A percentile compares a stretch with the other conserved stretches of the same genome.
phyloP scores from a whole-genome alignment of 345 rosid genomes.

The Sisymbrium altissimum region DNA sequence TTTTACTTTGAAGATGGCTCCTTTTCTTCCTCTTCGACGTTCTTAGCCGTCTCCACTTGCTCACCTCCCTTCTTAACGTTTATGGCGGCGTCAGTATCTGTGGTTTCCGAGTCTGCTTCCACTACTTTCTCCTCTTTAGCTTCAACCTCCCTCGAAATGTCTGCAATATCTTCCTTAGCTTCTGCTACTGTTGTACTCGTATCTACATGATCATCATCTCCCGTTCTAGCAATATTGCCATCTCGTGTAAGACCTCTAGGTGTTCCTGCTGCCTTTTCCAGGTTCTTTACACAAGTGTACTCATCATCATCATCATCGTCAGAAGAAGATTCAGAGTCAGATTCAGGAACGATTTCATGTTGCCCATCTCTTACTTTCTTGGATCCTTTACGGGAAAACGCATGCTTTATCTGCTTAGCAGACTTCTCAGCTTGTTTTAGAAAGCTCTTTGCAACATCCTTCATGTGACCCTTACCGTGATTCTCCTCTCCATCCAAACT shows the following conservation, averaged over 20 bases:
- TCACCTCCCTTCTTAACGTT: conserved; percentile 21
- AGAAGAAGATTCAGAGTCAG: conserved; percentile 31
- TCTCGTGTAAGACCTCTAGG: conserved; percentile 31
- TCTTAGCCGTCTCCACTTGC: conserved; percentile 13
- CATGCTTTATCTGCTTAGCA: conserved; percentile 56
- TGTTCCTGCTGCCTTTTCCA: conserved; percentile 12
- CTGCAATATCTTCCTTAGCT: conserved; percentile 10
- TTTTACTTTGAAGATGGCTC: conserved; percentile 4
- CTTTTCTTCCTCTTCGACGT: conserved; percentile 6
- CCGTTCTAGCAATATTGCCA: conserved; percentile 30
- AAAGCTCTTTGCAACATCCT: conserved; percentile 57
- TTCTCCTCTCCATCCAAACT: conserved; percentile 37
- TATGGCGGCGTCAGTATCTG: background rate
- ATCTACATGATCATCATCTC: conserved; percentile 25
- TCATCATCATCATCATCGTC: conserved; percentile 38
- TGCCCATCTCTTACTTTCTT: conserved; percentile 27
- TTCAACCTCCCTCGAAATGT: conserved; percentile 10
- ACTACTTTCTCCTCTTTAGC: conserved; percentile 26
- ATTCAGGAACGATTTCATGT: conserved; percentile 35
- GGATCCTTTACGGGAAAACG: conserved; percentile 64
- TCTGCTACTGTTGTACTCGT: conserved; percentile 31
- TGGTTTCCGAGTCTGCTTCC: conserved; percentile 21
- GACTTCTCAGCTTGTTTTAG: conserved; percentile 62
- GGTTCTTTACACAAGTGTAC: conserved; percentile 13
- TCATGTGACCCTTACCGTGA: conserved; percentile 48